A percentile compares a stretch with the other conserved stretches of the same genome.
Evolutionary conservation across 208 protist species (phyloP).

Genomic region (Phytomonas sp.): DNA sequence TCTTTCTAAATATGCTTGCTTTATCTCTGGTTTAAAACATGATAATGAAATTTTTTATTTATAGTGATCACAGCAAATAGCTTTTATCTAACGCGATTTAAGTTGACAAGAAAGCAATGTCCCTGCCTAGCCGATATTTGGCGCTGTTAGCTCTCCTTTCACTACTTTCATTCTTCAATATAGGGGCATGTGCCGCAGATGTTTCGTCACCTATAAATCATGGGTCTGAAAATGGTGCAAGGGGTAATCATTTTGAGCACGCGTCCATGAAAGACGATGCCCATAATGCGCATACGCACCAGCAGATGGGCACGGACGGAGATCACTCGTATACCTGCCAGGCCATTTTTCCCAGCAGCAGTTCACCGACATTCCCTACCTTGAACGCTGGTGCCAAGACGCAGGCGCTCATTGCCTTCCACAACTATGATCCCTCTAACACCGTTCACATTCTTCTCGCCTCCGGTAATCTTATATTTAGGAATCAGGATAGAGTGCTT

Average conservation of each 20-base stretch:
- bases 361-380: constrained; percentile 25
- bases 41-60: neutral
- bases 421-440: constrained; percentile 36
- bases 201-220: neutral
- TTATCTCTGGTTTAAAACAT: neutral
- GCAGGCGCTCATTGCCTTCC: constrained; percentile 50
- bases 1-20: neutral
- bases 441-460: constrained; percentile 48
- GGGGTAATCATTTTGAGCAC: neutral
- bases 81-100: neutral
- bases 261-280: neutral
- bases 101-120: neutral
- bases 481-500: constrained; percentile 30
- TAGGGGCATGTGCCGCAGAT: neutral
- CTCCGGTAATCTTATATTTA: constrained; percentile 35
- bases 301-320: neutral
- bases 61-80: neutral
- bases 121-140: neutral
- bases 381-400: constrained; percentile 39
- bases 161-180: neutral
- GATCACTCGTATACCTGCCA: constrained; percentile 8
- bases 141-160: neutral
- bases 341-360: constrained; percentile 51
- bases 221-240: neutral
- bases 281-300: neutral